These are phyloP conservation scores for Xerocomus potaroensis DNA, from an alignment of 768 basidiomycete species.

Conservation along the genomic window DNA sequence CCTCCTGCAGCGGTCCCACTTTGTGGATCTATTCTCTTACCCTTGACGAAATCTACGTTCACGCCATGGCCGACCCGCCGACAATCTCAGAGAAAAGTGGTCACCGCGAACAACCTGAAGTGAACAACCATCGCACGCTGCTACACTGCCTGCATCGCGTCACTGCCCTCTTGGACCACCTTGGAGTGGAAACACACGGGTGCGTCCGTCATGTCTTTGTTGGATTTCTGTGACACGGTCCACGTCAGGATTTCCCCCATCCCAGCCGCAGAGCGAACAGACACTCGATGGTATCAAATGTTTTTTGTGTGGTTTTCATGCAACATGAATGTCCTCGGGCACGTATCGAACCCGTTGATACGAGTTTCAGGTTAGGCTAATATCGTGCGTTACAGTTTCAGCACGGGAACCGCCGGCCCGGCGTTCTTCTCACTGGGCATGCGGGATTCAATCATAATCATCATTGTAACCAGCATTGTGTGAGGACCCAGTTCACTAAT, in stretches of 20 bases:
- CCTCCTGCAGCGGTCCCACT: too few species aligned
- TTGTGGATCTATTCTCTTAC: too few species aligned
- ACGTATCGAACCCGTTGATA: conserved; percentile 12
- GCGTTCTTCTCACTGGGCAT: conserved; percentile 45
- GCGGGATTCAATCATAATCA: conserved; percentile 37
- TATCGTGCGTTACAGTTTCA: conserved; percentile 33
- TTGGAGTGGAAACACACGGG: conserved; percentile 42
- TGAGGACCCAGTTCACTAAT: conserved; percentile 19
- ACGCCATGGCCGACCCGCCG: neutral
- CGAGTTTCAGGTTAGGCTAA: neutral
- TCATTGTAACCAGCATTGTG: conserved; percentile 44
- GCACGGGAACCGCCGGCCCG: conserved; percentile 48
- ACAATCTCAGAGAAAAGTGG: conserved; percentile 3
- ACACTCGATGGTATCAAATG: conserved; percentile 42
- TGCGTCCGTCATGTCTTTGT: conserved; percentile 11
- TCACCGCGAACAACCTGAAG: neutral
- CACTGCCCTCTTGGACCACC: conserved; percentile 29
- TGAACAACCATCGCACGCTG: neutral
- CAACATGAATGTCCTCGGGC: conserved; percentile 43
- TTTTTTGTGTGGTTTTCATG: conserved; percentile 52
- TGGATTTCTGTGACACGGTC: too few species aligned
- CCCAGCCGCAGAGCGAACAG: conserved; percentile 32
- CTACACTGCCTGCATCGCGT: conserved; percentile 17
- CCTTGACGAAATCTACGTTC: too few species aligned
- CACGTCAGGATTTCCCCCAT: conserved; percentile 38